These are phyloP conservation scores for Coemansia sp. DNA, from an alignment of 192 early-diverging fungal species.

Conservation along the genomic window DNA sequence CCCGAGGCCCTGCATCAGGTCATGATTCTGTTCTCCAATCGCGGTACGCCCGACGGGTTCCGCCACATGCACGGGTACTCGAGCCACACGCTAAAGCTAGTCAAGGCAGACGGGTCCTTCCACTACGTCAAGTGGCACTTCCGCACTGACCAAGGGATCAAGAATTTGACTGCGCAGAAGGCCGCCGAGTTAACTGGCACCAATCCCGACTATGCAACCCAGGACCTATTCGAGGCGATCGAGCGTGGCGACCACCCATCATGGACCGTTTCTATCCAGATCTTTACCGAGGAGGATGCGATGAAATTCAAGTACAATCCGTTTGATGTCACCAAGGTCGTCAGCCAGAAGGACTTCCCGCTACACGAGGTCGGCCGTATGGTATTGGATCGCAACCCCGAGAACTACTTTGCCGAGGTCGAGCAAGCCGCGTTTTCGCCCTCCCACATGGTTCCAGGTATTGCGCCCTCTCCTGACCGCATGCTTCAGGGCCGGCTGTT, in stretches of 20 bases:
- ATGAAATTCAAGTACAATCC: constrained; percentile 66
- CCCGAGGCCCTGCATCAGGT: constrained; percentile 83
- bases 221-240: constrained; percentile 68
- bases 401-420: constrained; percentile 78
- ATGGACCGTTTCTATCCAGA: constrained; percentile 70
- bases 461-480: constrained; percentile 68
- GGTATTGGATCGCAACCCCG: constrained; percentile 71
- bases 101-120: constrained; percentile 65
- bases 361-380: constrained; percentile 71
- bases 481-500: constrained; percentile 78
- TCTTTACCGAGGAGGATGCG: constrained; percentile 64
- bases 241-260: constrained; percentile 66
- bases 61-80: constrained; percentile 86
- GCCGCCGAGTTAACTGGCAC: constrained; percentile 58
- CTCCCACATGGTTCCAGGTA: constrained; percentile 71
- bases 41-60: constrained; percentile 78
- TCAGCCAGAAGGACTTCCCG: constrained; percentile 69
- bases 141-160: constrained; percentile 70
- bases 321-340: constrained; percentile 73
- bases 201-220: constrained; percentile 64
- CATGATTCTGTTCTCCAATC: constrained; percentile 82
- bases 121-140: constrained; percentile 85
- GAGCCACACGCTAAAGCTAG: constrained; percentile 74
- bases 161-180: constrained; percentile 60
- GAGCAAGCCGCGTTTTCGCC: constrained; percentile 77